A percentile compares a stretch with the other conserved stretches of the same genome.
phyloP scores from a whole-genome alignment of 2,329 filamentous ascomycete species.

The Pezicula rhizophila region DNA sequence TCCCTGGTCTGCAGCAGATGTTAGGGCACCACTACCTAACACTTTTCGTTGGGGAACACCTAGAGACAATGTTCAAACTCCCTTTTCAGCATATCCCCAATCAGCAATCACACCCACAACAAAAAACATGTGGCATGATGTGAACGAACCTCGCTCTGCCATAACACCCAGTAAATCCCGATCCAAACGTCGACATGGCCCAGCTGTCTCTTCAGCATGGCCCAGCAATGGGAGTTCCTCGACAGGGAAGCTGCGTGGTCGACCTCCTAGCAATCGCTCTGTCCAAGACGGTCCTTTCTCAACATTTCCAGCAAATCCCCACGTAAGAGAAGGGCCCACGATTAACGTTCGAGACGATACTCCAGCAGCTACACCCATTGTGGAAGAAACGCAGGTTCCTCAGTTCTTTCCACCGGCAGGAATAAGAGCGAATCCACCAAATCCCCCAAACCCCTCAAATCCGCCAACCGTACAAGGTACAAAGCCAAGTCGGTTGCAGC shows the following conservation, averaged over 20 bases:
- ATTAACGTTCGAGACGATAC: conserved; percentile 37
- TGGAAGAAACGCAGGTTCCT: conserved; percentile 32
- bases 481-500: conserved; percentile 46
- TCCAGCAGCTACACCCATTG: conserved; percentile 35
- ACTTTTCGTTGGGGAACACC: conserved; percentile 31
- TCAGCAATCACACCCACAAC: conserved; percentile 68
- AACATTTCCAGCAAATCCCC: conserved; percentile 59
- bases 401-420: conserved; percentile 27
- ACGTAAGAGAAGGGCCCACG: conserved; percentile 39
- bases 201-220: conserved; percentile 89
- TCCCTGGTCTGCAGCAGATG: conserved; percentile 23
- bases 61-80: conserved; percentile 53
- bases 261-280: conserved; percentile 70
- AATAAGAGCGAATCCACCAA: conserved; percentile 9
- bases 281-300: conserved; percentile 61
- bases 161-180: conserved; percentile 59
- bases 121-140: conserved; percentile 35
- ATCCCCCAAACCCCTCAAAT: conserved; percentile 12
- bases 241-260: conserved; percentile 67
- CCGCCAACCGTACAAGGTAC: conserved; percentile 6
- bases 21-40: conserved; percentile 20
- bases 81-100: conserved; percentile 65
- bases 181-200: conserved; percentile 63
- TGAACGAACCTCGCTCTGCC: conserved; percentile 64
- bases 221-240: conserved; percentile 56